Conservation (phyloP, 2,329 filamentous ascomycete species). For the Venturia nashicola region DNA sequence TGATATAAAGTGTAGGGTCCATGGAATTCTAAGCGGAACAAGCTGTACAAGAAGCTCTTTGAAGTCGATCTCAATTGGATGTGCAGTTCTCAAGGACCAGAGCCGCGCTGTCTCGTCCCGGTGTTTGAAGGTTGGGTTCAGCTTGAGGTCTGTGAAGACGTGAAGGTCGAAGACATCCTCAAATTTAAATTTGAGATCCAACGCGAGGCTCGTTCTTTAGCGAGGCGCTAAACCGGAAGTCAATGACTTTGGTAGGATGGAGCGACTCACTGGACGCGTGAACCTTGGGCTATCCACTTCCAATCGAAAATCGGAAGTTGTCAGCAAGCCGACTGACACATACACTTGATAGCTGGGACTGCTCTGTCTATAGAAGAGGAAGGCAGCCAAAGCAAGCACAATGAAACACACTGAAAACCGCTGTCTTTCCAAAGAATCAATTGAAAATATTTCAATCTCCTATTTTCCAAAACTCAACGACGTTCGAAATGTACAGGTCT, state of each 20-base stretch:
- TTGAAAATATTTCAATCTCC: too few relatives aligned
- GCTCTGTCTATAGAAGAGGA: too few relatives aligned
- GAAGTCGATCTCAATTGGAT: conserved; percentile 5
- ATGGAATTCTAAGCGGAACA: conserved; percentile 5
- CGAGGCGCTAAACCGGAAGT: neutral
- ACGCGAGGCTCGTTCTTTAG: neutral
- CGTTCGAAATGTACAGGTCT: too few relatives aligned
- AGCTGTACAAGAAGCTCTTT: conserved; percentile 8
- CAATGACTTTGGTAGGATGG: neutral
- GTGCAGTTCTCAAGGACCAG: conserved; percentile 4
- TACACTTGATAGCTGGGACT: too few relatives aligned
- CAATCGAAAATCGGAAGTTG: too few relatives aligned
- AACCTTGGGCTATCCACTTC: too few relatives aligned
- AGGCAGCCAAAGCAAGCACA: too few relatives aligned
- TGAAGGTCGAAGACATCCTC: conserved; percentile 2
- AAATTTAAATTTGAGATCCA: conserved; percentile 3
- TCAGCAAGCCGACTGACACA: too few relatives aligned
- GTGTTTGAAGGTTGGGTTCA: conserved; percentile 7
- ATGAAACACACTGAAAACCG: too few relatives aligned
- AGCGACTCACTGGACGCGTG: neutral
- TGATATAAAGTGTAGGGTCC: neutral
- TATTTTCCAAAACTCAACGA: too few relatives aligned
- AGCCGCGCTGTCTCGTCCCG: neutral
- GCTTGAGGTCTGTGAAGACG: conserved; percentile 5
- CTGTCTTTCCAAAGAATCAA: too few relatives aligned